Evolutionary conservation across 2,329 filamentous ascomycete species (phyloP), one percentile per base, ranked within the genome.

Genomic region (Phoma sp.): DNA sequence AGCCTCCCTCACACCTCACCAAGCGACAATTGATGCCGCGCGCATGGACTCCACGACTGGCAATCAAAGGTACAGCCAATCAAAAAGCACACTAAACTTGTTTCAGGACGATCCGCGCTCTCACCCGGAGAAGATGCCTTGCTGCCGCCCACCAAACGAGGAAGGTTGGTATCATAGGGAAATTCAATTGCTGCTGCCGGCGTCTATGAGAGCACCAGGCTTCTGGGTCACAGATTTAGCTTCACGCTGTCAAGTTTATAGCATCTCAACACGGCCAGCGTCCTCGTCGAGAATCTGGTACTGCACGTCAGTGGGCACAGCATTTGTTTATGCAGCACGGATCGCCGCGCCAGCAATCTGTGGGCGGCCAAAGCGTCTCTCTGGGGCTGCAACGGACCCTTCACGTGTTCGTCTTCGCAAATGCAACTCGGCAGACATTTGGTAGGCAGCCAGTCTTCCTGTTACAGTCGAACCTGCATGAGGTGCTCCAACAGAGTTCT

Each of bases 311-410:
- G 52, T 41, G 22, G 46, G 36, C 37, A 55, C 52, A 42, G 25
- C 52, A 25, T 47, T 55, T 18, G 52, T 30, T 22, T 46, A 39
- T 50, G 52, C 49, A 46, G 43, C 36, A 18, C 37, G 11, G 41
- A 50, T 50, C 41, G 52, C 36, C 52, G 39, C 51, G 13, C 51
- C 51, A 48, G 52, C 52, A 41, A 49, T 47, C 52, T 55, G 32
- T 42, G 32, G 42, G 29, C 42, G 23, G 27, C 24, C 41, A 23
- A 41, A 55, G 51, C 51, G 45, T 37, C 32, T 29, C 27, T 29
- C 27, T 29, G 27, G 27, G 27, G 27, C 24, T 37, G 29, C 45
- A 18, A 49, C n/a, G 32, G 14, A 10, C n/a, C 22, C 32, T 42
- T 46, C 52, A 50, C 46, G 37, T 47, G 42, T 11, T 24, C 11